Base-by-base conservation (phyloP, 2,329 filamentous ascomycete genomes). In the Aspergillus arachidicola region DNA sequence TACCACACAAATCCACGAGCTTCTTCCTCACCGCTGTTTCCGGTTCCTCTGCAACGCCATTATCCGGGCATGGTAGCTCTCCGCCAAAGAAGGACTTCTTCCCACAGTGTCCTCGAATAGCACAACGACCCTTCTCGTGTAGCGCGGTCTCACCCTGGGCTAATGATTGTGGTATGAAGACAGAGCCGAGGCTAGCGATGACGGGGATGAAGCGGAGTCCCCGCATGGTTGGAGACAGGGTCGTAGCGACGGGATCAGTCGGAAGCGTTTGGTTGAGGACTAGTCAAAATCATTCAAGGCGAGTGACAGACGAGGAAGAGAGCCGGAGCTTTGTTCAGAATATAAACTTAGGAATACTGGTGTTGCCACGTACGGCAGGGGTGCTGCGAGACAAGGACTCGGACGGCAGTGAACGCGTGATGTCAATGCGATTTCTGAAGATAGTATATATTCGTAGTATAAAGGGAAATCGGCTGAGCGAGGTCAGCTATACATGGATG, bases 41-140 rank as follows among this genome's bases (percentile, higher is more conserved):
- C 1, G 94, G 94, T 38, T 91, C 85, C 66, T 89, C 83, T 41
- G 95, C 95, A 41, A 89, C 82, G 4, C 85, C 93, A 76, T 99
- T 99, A 80, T 99, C 94, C 16, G 94, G 89, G 75, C 95, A 99
- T 4, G 95, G 95, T 64, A 98, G 84, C 69, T 96, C 88, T 62
- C 92, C 91, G 61, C 93, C 92, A 73, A 98, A 98, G 76, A 95
- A 91, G 66, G 90, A 90, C 79, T 94, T 90, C 78, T 93, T 94
- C 55, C 95, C 95, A 76, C 95, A 99, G 67, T 96, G 91, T 9
- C 93, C 93, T 57, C 94, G 88, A 66, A 98, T 92, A 1, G 94
- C 93, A 78, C 94, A 98, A 68, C 94, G 87, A 46, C 94, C 94
- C 57, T 89, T 83, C 79, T 97, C 94, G 71, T 97, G 94, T 68